phyloP scores from a whole-genome alignment of 2,329 filamentous ascomycete genomes.

The Phyllosticta ampelicida region DNA sequence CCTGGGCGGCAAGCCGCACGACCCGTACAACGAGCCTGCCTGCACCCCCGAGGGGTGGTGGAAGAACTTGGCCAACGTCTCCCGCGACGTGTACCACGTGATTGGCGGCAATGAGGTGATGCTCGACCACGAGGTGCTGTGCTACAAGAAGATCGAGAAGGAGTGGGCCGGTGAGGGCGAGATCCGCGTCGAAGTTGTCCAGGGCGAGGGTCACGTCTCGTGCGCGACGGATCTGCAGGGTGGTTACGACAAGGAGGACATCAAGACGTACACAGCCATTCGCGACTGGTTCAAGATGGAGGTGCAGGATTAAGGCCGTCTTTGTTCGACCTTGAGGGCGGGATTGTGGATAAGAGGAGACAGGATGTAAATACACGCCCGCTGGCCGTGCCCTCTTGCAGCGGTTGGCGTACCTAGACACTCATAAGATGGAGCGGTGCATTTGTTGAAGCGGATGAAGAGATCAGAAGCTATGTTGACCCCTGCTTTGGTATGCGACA shows the following conservation, averaged over 20 bases:
- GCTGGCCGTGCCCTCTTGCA: no score
- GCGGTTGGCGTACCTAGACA: no score
- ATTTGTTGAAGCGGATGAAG: neutral
- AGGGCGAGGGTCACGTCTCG: neutral
- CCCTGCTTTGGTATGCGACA: no score
- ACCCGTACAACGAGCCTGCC: constrained; percentile 6
- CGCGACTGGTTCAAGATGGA: constrained; percentile 5
- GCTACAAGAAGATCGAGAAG: constrained; percentile 1
- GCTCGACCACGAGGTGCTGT: neutral
- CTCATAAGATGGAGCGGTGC: neutral
- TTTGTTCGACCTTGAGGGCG: neutral
- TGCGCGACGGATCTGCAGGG: neutral
- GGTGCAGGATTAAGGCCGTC: neutral
- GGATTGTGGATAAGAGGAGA: neutral
- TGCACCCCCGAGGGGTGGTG: constrained; percentile 4
- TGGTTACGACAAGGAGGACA: neutral
- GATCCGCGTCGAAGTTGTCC: neutral
- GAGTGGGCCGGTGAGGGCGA: neutral
- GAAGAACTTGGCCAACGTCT: neutral
- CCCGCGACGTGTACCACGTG: neutral
- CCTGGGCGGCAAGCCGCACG: constrained; percentile 1
- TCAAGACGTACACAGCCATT: neutral
- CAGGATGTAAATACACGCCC: no score
- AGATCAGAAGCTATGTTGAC: neutral
- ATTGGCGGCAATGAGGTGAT: constrained; percentile 6